Conservation (phyloP, 2,329 filamentous ascomycete genomes). For the Penicillium oxalicum region DNA sequence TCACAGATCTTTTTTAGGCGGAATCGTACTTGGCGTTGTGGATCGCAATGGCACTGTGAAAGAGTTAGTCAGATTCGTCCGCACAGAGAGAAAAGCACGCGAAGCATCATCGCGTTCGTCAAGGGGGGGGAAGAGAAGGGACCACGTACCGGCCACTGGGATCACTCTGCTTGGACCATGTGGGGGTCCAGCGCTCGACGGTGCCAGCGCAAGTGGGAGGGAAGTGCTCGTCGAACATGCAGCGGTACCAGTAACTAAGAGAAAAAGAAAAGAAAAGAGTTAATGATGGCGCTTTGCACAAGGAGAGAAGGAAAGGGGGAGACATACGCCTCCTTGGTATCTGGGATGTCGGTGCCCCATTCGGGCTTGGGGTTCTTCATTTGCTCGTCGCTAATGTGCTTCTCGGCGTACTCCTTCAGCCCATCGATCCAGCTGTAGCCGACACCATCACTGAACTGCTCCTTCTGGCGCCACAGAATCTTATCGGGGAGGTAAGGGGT, state of each 20-base stretch:
- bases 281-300: not conserved
- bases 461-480: conserved; percentile 98
- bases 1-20: conserved; percentile 23
- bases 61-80: no score
- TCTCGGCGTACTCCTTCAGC: conserved; percentile 88
- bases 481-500: conserved; percentile 87
- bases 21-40: conserved; percentile 68
- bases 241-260: conserved; percentile 84
- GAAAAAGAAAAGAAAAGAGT: conserved; percentile 5
- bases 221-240: conserved; percentile 99
- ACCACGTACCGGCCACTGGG: conserved; percentile 74
- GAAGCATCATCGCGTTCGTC: conserved; percentile 7
- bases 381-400: conserved; percentile 90
- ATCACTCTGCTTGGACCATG: conserved; percentile 93
- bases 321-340: conserved; percentile 88
- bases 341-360: conserved; percentile 88
- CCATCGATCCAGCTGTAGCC: conserved; percentile 99
- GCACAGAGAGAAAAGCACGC: conserved; percentile 1
- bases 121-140: not conserved
- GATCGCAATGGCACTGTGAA: conserved; percentile 62
- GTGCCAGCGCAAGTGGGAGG: conserved; percentile 84
- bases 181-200: conserved; percentile 94
- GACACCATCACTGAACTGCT: conserved; percentile 98
- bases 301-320: not conserved
- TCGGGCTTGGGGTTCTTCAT: conserved; percentile 97